A percentile compares a stretch with the other conserved stretches of the same genome.
Evolutionary conservation across 805 yeast genomes (phyloP).

Genomic region (Zygosaccharomyces kombuchaensis): DNA sequence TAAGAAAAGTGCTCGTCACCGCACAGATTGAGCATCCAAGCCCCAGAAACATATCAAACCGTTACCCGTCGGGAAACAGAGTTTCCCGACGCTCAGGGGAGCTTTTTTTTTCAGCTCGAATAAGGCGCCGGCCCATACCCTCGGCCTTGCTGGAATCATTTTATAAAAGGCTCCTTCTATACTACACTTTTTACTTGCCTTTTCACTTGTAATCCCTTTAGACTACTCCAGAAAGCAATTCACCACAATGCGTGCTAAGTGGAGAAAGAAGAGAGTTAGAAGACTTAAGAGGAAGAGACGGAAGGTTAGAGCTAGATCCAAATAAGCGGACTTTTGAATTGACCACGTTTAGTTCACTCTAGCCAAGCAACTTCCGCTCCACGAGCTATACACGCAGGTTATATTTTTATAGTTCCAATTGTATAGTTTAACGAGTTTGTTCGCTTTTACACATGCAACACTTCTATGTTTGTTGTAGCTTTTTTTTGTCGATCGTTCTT

Average conservation of each 20-base stretch:
- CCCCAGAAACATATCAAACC: neutral
- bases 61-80: neutral
- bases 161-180: slow-evolving; percentile 9
- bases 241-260: slow-evolving; percentile 82
- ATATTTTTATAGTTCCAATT: slow-evolving; percentile 5
- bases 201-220: neutral
- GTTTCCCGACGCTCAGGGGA: slow-evolving; percentile 4
- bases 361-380: slow-evolving; percentile 2
- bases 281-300: slow-evolving; percentile 99
- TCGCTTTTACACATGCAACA: slow-evolving; percentile 1
- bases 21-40: neutral
- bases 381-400: neutral
- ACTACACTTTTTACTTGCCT: slow-evolving; percentile 6
- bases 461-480: neutral
- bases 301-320: slow-evolving; percentile 99
- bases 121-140: neutral
- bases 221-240: slow-evolving; percentile 16
- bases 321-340: slow-evolving; percentile 55
- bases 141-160: slow-evolving; percentile 1
- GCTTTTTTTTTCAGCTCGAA: neutral
- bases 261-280: slow-evolving; percentile 99
- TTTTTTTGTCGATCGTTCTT: neutral
- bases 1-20: neutral
- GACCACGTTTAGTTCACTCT: neutral
- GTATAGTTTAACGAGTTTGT: slow-evolving; percentile 8